Conservation (phyloP, 2,329 filamentous ascomycete genomes). For the Pseudogymnoascus destructans region DNA sequence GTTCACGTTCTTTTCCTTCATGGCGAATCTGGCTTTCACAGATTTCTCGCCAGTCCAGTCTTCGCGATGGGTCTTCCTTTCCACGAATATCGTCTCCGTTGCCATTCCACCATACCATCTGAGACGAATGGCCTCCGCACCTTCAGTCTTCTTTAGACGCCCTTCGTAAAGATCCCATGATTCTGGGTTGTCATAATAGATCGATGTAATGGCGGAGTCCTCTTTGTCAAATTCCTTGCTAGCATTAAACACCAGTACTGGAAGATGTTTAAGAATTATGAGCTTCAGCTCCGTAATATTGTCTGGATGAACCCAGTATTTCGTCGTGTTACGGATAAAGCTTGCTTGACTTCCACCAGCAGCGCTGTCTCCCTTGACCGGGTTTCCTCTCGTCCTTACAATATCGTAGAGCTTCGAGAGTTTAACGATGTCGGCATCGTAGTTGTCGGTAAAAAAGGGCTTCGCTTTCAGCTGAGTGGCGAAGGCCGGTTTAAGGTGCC, state of each 20-base stretch:
- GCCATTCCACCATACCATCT: slow-evolving; percentile 98
- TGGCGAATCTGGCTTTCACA: slow-evolving; percentile 86
- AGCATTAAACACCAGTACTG: slow-evolving; percentile 91
- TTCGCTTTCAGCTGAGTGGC: slow-evolving; percentile 87
- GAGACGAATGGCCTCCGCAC: slow-evolving; percentile 88
- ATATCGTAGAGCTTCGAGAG: slow-evolving; percentile 91
- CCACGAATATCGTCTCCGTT: slow-evolving; percentile 87
- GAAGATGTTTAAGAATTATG: slow-evolving; percentile 93
- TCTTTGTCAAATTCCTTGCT: slow-evolving; percentile 89
- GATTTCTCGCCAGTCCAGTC: slow-evolving; percentile 99
- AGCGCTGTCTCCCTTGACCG: slow-evolving; percentile 78
- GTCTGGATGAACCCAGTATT: slow-evolving; percentile 98
- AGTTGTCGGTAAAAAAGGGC: slow-evolving; percentile 98
- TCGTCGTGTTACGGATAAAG: slow-evolving; percentile 94
- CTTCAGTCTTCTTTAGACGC: slow-evolving; percentile 92
- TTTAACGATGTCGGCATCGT: slow-evolving; percentile 89
- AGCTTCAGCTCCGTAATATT: slow-evolving; percentile 98
- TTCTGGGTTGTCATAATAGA: slow-evolving; percentile 93
- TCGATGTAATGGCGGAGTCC: slow-evolving; percentile 92
- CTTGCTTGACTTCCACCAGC: slow-evolving; percentile 88
- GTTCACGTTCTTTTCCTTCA: slow-evolving; percentile 97
- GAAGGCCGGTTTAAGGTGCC: slow-evolving; percentile 92
- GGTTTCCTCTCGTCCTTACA: slow-evolving; percentile 84
- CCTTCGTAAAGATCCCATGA: slow-evolving; percentile 92
- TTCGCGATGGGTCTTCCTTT: slow-evolving; percentile 94